Conservation (phyloP, 2,329 filamentous ascomycete genomes). For the Fusarium albidum region DNA sequence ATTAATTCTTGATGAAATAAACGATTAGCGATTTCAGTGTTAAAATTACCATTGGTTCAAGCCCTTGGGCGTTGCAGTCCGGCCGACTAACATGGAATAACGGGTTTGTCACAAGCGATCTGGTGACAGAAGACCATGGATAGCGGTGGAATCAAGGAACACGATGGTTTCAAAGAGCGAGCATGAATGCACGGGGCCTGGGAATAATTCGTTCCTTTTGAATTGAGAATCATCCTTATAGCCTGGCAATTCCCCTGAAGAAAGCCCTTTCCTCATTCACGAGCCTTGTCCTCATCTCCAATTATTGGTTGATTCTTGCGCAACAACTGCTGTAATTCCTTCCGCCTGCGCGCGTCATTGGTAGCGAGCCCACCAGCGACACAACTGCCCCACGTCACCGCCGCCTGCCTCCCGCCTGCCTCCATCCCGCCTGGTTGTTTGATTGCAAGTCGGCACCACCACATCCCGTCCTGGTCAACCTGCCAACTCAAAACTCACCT, state of each 20-base stretch:
- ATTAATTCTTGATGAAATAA: background rate
- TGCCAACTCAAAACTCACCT: conserved; percentile 24
- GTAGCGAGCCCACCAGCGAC: conserved; percentile 13
- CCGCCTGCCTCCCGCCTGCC: conserved; percentile 6
- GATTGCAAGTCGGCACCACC: conserved; percentile 1
- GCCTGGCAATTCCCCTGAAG: too few relatives aligned
- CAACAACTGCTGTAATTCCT: conserved; percentile 1
- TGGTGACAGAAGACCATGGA: conserved; percentile 39
- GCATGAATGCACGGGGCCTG: background rate
- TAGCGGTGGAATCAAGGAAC: conserved; percentile 20
- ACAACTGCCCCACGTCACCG: conserved; percentile 33
- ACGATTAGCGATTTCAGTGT: background rate
- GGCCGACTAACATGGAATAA: background rate
- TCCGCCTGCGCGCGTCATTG: conserved; percentile 31
- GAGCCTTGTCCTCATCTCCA: too few relatives aligned
- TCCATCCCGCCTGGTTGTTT: background rate
- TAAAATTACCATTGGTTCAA: too few relatives aligned
- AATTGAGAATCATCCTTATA: too few relatives aligned
- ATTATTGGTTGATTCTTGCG: background rate
- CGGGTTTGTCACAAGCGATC: conserved; percentile 18
- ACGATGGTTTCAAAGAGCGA: background rate
- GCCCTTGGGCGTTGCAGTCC: too few relatives aligned
- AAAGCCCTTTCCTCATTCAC: too few relatives aligned
- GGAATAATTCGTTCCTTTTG: background rate
- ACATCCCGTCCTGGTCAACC: conserved; percentile 5